These are phyloP conservation scores for Calendula officinalis DNA, from an alignment of 129 eudicot genomes.

Conservation along the genomic window DNA sequence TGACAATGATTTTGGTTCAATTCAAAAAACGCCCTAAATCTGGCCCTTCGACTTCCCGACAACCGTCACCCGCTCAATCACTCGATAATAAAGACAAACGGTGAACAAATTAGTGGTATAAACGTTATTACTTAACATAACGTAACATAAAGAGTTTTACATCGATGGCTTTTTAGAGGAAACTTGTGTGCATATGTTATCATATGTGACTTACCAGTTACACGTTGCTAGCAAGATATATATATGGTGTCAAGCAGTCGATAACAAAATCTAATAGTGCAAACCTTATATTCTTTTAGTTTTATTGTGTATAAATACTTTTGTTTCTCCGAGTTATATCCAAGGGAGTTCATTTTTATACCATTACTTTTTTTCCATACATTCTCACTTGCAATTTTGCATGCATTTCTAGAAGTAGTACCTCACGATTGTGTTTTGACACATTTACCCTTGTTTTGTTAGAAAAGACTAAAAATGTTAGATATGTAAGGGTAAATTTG, in stretches of 20 bases:
- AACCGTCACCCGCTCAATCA: slow-evolving; percentile 28
- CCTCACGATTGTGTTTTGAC: too few relatives aligned
- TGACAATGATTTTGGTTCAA: slow-evolving; percentile 90
- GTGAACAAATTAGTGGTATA: slow-evolving; percentile 14
- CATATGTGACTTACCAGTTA: slow-evolving; percentile 10
- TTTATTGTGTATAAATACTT: slow-evolving; percentile 20
- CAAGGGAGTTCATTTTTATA: not conserved
- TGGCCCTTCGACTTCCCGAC: slow-evolving; percentile 31
- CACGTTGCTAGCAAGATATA: slow-evolving; percentile 5
- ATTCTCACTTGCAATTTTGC: not conserved
- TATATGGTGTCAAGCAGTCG: slow-evolving; percentile 2
- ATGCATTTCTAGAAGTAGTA: too few relatives aligned
- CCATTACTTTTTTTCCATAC: not conserved
- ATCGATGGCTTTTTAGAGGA: not conserved
- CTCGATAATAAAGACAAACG: slow-evolving; percentile 18
- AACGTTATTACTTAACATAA: not conserved
- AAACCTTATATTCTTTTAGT: slow-evolving; percentile 22
- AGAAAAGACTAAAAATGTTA: too few relatives aligned
- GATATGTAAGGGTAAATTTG: too few relatives aligned
- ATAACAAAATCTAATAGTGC: slow-evolving; percentile 4
- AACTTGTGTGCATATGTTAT: not conserved
- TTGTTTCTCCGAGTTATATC: slow-evolving; percentile 4
- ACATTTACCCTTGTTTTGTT: too few relatives aligned
- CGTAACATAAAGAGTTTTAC: too few relatives aligned
- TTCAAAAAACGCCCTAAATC: slow-evolving; percentile 39